These are phyloP conservation scores for Royoungia palumana DNA, from an alignment of 768 basidiomycete genomes.

Conservation along the genomic window DNA sequence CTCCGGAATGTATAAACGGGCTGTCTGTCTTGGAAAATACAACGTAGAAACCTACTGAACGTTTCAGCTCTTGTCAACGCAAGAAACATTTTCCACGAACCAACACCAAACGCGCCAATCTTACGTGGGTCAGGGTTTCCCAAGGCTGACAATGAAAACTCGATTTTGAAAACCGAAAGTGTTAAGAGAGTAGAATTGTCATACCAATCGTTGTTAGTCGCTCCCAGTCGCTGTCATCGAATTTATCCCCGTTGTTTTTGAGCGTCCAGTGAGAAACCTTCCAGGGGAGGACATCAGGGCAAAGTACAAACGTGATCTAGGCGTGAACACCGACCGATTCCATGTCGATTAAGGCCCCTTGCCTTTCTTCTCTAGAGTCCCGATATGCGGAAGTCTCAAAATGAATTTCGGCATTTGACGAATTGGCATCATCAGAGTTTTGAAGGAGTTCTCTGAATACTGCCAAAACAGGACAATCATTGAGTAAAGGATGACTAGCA, in stretches of 20 bases:
- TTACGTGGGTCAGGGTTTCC: slow-evolving; percentile 94
- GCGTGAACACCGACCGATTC: too few species aligned
- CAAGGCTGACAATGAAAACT: slow-evolving; percentile 57
- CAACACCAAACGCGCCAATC: slow-evolving; percentile 88
- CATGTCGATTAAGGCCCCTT: too few species aligned
- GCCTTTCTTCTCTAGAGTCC: too few species aligned
- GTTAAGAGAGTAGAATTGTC: too few species aligned
- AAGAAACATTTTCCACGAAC: slow-evolving; percentile 32
- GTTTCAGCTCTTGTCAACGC: background rate
- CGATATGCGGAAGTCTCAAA: slow-evolving; percentile 60
- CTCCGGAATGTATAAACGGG: slow-evolving; percentile 73
- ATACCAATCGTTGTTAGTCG: slow-evolving; percentile 84
- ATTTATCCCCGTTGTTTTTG: slow-evolving; percentile 80
- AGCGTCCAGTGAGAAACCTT: slow-evolving; percentile 80
- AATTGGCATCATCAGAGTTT: slow-evolving; percentile 62
- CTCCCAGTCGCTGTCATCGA: slow-evolving; percentile 84
- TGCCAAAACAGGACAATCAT: slow-evolving; percentile 5
- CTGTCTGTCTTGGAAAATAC: slow-evolving; percentile 76
- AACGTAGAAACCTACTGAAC: slow-evolving; percentile 58
- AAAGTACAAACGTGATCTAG: slow-evolving; percentile 21
- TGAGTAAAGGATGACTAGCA: background rate
- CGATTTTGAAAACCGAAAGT: too few species aligned
- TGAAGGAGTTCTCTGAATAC: slow-evolving; percentile 55
- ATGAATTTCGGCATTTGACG: slow-evolving; percentile 67
- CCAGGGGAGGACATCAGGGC: background rate